Percentiles rank a stretch among this genome's conserved stretches.
Conservation (phyloP, 495 filamentous ascomycete genomes). For the Aspergillus bertholletiae region DNA sequence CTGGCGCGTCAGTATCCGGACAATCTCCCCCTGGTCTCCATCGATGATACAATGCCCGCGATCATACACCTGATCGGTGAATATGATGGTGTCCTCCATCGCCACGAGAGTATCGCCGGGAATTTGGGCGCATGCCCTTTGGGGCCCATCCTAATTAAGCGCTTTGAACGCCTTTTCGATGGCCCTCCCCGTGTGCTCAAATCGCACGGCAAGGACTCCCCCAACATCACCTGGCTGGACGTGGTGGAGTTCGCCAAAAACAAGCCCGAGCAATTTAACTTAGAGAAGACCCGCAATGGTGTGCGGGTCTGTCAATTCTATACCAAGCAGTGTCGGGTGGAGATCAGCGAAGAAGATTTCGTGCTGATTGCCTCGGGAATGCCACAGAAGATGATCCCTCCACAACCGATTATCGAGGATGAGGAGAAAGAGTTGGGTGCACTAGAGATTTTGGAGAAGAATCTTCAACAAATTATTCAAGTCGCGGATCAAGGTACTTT, state of each 20-base stretch:
- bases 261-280: conserved; percentile 75
- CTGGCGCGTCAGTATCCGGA: conserved; percentile 61
- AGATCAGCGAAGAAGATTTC: conserved; percentile 86
- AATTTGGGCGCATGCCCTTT: conserved; percentile 82
- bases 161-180: conserved; percentile 82
- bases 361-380: conserved; percentile 76
- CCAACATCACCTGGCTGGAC: conserved; percentile 73
- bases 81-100: conserved; percentile 78
- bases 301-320: conserved; percentile 73
- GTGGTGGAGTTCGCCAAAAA: conserved; percentile 79
- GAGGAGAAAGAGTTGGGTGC: conserved; percentile 82
- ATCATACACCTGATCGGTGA: conserved; percentile 67
- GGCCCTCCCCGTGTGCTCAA: conserved; percentile 69
- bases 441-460: conserved; percentile 76
- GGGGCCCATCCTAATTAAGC: conserved; percentile 76
- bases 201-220: conserved; percentile 58
- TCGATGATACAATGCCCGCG: conserved; percentile 56
- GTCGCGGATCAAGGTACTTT: conserved; percentile 73
- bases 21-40: conserved; percentile 58
- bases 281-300: conserved; percentile 65
- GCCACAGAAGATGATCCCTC: conserved; percentile 78
- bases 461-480: conserved; percentile 68
- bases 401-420: conserved; percentile 78
- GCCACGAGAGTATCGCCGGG: conserved; percentile 80
- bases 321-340: conserved; percentile 74